Conservation (phyloP, 2,329 filamentous ascomycete species). For the Fusarium continuum region DNA sequence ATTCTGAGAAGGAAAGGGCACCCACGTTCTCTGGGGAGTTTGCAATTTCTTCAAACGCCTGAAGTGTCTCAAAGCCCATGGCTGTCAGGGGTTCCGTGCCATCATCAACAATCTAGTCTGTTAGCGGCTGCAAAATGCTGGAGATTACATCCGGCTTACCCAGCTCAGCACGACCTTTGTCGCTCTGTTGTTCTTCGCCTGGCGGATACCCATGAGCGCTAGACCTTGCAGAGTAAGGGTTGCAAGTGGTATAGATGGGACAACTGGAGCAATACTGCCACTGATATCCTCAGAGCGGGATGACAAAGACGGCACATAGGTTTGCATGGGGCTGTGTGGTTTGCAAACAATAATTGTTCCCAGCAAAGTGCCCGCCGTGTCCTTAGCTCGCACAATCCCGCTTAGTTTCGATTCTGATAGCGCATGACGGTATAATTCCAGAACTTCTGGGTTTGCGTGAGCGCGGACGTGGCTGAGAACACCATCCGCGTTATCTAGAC, state of each 20-base stretch:
- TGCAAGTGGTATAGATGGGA: conserved; percentile 74
- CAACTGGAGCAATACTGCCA: conserved; percentile 82
- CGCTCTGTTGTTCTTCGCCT: conserved; percentile 82
- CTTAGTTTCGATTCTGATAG: conserved; percentile 76
- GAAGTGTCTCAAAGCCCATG: conserved; percentile 82
- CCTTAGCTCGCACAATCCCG: conserved; percentile 84
- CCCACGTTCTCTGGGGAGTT: conserved; percentile 64
- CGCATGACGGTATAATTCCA: conserved; percentile 81
- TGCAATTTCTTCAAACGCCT: conserved; percentile 84
- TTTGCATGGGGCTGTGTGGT: conserved; percentile 71
- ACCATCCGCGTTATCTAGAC: conserved; percentile 76
- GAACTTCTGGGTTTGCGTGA: conserved; percentile 78
- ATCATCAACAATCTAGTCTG: conserved; percentile 71
- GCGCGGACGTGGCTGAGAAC: conserved; percentile 79
- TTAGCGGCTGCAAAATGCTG: conserved; percentile 17
- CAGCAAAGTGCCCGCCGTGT: conserved; percentile 71
- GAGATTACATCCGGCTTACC: conserved; percentile 60
- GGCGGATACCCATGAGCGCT: conserved; percentile 80
- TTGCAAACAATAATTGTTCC: conserved; percentile 85
- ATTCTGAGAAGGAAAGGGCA: not conserved
- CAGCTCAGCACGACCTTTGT: conserved; percentile 80
- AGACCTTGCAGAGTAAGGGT: conserved; percentile 78
- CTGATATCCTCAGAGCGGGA: conserved; percentile 69
- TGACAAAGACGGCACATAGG: conserved; percentile 74
- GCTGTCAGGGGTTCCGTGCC: conserved; percentile 76